phyloP scores from a whole-genome alignment of 2,329 filamentous ascomycete genomes.

The Ambrosiella xylebori region DNA sequence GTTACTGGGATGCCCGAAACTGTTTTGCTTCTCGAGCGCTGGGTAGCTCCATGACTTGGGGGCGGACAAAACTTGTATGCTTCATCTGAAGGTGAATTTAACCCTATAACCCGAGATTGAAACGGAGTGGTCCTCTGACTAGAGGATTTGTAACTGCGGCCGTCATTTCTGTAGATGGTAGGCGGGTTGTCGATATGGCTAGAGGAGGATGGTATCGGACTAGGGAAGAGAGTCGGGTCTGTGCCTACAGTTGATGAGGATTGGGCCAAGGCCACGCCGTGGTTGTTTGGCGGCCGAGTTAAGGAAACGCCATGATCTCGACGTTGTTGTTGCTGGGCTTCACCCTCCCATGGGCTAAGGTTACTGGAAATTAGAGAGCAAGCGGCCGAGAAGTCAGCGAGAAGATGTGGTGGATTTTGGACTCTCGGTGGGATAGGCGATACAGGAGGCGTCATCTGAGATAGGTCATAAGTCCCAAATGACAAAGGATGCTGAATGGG shows the following conservation, averaged over 20 bases:
- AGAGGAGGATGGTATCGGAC: neutral
- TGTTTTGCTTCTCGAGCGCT: constrained; percentile 6
- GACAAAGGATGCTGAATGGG: neutral
- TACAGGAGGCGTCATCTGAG: constrained; percentile 13
- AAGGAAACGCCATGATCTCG: neutral
- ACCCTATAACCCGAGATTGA: neutral
- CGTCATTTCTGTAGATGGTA: neutral
- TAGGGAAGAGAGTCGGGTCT: neutral
- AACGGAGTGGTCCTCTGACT: constrained; percentile 1
- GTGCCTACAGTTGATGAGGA: neutral
- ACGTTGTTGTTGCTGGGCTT: neutral
- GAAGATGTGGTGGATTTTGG: neutral
- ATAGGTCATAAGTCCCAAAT: constrained; percentile 3
- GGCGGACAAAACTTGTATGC: neutral
- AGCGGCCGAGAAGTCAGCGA: constrained; percentile 9
- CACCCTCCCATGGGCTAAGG: neutral
- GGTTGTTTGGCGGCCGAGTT: neutral
- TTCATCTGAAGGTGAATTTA: neutral
- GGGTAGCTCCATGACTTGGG: constrained; percentile 9
- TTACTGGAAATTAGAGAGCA: neutral
- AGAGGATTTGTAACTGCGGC: neutral
- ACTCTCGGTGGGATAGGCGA: constrained; percentile 8
- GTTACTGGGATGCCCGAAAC: neutral
- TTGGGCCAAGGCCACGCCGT: too few relatives aligned
- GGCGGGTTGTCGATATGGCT: too few relatives aligned